Conservation (phyloP, 768 basidiomycete species). For the Termitomyces sp. region DNA sequence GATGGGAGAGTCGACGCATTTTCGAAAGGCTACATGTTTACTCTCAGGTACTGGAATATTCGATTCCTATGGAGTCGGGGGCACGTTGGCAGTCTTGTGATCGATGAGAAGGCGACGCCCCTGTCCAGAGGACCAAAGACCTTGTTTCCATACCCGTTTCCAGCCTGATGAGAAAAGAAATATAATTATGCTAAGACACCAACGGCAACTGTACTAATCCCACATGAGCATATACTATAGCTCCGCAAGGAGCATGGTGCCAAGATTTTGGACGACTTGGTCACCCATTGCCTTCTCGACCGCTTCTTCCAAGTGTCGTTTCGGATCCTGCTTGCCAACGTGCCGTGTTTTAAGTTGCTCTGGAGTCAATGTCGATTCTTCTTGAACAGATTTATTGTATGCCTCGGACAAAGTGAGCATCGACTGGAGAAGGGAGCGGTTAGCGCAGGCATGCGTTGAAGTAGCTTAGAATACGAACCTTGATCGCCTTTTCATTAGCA, state of each 20-base stretch:
- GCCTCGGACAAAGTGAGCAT: slow-evolving; percentile 91
- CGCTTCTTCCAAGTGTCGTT: slow-evolving; percentile 94
- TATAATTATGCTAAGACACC: slow-evolving; percentile 13
- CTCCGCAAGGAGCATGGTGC: slow-evolving; percentile 92
- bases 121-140: slow-evolving; percentile 6
- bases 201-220: slow-evolving; percentile 5
- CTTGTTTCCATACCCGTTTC: slow-evolving; percentile 7
- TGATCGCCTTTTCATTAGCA: slow-evolving; percentile 88
- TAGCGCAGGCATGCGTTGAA: background rate
- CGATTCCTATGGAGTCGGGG: background rate
- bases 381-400: slow-evolving; percentile 97
- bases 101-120: slow-evolving; percentile 6
- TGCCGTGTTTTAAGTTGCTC: slow-evolving; percentile 97
- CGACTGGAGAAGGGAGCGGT: slow-evolving; percentile 42
- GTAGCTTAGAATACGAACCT: slow-evolving; percentile 47
- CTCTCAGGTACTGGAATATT: slow-evolving; percentile 2
- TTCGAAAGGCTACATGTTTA: too few relatives aligned
- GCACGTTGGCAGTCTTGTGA: slow-evolving; percentile 33
- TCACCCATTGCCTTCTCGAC: slow-evolving; percentile 98
- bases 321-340: slow-evolving; percentile 97
- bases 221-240: slow-evolving; percentile 57
- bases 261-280: slow-evolving; percentile 93
- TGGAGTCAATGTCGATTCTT: slow-evolving; percentile 90
- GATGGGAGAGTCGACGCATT: background rate
- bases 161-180: slow-evolving; percentile 1